Conservation (phyloP, 2,329 filamentous ascomycete genomes). For the Colletotrichum australisinense region DNA sequence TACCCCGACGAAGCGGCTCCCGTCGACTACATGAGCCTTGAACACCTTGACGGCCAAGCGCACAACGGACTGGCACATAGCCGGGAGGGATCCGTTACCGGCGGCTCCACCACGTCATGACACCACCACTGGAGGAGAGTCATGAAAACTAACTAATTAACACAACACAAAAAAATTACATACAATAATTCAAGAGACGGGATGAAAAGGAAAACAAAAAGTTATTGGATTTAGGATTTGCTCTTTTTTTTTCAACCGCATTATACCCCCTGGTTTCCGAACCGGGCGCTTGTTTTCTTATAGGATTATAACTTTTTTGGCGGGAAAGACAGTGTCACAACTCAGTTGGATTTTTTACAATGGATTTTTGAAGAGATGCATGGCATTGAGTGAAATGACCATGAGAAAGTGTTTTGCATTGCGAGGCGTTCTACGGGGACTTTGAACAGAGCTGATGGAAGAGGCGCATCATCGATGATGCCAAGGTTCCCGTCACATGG, state of each 20-base stretch:
- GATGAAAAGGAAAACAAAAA: conserved; percentile 18
- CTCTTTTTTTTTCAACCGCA: conserved; percentile 6
- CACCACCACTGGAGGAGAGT: not conserved
- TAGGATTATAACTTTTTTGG: not conserved
- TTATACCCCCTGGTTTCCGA: conserved; percentile 32
- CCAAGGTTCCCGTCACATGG: not conserved
- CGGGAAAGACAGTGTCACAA: not conserved
- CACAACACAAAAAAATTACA: not conserved
- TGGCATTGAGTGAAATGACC: conserved; percentile 1
- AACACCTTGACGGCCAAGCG: conserved; percentile 45
- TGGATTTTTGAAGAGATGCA: not conserved
- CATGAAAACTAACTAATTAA: not conserved
- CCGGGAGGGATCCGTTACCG: conserved; percentile 22
- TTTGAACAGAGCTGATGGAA: not conserved
- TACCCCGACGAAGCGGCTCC: conserved; percentile 61
- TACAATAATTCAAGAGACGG: not conserved
- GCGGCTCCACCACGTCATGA: not conserved
- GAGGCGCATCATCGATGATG: not conserved
- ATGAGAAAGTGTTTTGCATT: conserved; percentile 8
- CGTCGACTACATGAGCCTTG: conserved; percentile 53
- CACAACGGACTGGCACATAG: conserved; percentile 18
- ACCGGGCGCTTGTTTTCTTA: conserved; percentile 17
- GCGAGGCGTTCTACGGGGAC: conserved; percentile 15
- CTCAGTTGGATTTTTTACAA: not conserved
- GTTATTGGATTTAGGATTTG: conserved; percentile 8